These are phyloP conservation scores for Pyricularia pennisetigena DNA, from an alignment of 2,329 filamentous ascomycete species.

Conservation along the genomic window DNA sequence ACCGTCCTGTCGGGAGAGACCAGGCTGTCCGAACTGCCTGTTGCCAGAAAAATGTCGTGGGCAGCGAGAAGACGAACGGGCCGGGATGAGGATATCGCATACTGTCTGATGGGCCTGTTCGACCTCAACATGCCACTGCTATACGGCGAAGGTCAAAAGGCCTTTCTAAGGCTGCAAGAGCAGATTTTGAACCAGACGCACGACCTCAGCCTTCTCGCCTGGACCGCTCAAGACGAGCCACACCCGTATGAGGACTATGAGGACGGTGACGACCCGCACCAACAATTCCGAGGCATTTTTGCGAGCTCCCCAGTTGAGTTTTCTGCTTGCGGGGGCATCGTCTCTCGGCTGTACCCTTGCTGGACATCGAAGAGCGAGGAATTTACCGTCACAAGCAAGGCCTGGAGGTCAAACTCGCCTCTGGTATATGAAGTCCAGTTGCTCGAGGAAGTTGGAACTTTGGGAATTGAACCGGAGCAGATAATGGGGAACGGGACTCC, in stretches of 20 bases:
- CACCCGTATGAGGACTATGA: neutral
- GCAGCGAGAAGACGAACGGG: slow-evolving; percentile 11
- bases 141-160: slow-evolving; percentile 16
- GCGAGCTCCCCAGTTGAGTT: neutral
- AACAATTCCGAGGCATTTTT: neutral
- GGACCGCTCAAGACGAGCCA: slow-evolving; percentile 5
- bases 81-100: slow-evolving; percentile 15
- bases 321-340: neutral
- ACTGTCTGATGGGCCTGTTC: slow-evolving; percentile 17
- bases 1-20: neutral
- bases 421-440: neutral
- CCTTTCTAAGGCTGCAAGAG: slow-evolving; percentile 15
- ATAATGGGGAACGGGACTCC: too few relatives aligned
- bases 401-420: neutral
- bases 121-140: slow-evolving; percentile 16
- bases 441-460: neutral
- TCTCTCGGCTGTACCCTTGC: neutral
- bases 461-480: too few relatives aligned
- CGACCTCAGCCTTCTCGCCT: slow-evolving; percentile 18
- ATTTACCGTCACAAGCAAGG: neutral
- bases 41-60: slow-evolving; percentile 15
- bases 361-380: neutral
- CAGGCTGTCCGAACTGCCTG: slow-evolving; percentile 8
- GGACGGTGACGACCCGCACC: neutral
- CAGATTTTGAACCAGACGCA: slow-evolving; percentile 12